phyloP scores from a whole-genome alignment of 176 grass and related monocot species.

The Oryza meridionalis region DNA sequence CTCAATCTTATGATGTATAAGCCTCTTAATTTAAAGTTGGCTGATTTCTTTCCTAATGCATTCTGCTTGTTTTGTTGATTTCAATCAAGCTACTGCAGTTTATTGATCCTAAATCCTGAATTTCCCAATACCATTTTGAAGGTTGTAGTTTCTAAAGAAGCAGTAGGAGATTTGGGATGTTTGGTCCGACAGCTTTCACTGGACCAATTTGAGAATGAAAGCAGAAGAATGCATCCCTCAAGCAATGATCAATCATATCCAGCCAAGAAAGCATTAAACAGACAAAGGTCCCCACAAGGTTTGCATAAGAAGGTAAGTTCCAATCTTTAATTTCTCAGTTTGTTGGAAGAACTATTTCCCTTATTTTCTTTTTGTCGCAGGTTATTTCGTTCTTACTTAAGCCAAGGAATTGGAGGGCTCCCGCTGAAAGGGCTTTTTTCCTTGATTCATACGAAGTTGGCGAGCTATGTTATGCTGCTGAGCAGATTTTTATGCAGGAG shows the following conservation, averaged over 20 bases:
- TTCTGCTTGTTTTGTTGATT: constrained; percentile 13
- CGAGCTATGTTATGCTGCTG: constrained; percentile 92
- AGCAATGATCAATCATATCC: constrained; percentile 75
- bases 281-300: constrained; percentile 91
- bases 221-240: constrained; percentile 89
- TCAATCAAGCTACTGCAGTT: constrained; percentile 8
- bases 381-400: constrained; percentile 83
- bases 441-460: constrained; percentile 96
- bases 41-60: constrained; percentile 3
- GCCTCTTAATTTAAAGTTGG: constrained; percentile 18
- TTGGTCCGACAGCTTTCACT: constrained; percentile 90
- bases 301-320: constrained; percentile 85
- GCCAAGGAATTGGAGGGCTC: constrained; percentile 90
- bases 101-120: constrained; percentile 36
- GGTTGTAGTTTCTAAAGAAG: constrained; percentile 98
- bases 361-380: constrained; percentile 46
- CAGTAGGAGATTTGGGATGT: constrained; percentile 90
- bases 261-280: constrained; percentile 73
- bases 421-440: constrained; percentile 88
- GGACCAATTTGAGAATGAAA: constrained; percentile 99
- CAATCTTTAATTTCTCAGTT: constrained; percentile 31
- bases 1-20: constrained; percentile 7
- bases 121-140: constrained; percentile 47
- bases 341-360: constrained; percentile 28
- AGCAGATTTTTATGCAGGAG: constrained; percentile 99